phyloP scores from a whole-genome alignment of 2,329 filamentous ascomycete genomes.

The Huntiella omanensis region DNA sequence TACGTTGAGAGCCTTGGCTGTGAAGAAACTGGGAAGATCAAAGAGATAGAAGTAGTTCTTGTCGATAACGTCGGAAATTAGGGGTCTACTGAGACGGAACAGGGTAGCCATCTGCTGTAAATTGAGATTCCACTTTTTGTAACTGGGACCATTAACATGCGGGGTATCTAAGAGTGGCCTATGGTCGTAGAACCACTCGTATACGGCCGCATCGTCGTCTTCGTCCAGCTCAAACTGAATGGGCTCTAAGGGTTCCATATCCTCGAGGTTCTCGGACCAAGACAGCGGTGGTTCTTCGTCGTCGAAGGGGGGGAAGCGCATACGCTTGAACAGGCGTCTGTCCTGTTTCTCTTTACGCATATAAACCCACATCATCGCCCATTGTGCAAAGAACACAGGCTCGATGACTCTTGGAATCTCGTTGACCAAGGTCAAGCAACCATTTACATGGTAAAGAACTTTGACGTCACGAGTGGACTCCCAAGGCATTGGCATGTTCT shows the following conservation, averaged over 20 bases:
- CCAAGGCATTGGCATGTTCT: conserved; percentile 99
- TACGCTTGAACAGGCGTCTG: conserved; percentile 86
- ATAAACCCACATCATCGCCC: conserved; percentile 98
- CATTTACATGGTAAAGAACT: conserved; percentile 95
- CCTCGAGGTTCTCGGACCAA: conserved; percentile 97
- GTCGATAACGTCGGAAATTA: conserved; percentile 82
- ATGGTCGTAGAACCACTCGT: conserved; percentile 97
- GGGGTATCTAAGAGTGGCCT: conserved; percentile 74
- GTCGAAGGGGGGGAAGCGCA: conserved; percentile 97
- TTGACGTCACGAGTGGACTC: conserved; percentile 92
- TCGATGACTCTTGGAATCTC: conserved; percentile 94
- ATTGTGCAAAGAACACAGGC: conserved; percentile 93
- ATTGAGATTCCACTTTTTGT: conserved; percentile 85
- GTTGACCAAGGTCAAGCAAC: conserved; percentile 90
- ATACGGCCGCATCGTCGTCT: conserved; percentile 74
- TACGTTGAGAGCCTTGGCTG: conserved; percentile 91
- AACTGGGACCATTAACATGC: conserved; percentile 91
- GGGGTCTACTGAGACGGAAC: conserved; percentile 75
- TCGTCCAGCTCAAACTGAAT: conserved; percentile 98
- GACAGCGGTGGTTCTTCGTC: conserved; percentile 95
- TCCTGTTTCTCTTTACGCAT: conserved; percentile 98
- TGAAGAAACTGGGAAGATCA: conserved; percentile 83
- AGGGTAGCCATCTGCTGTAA: conserved; percentile 91
- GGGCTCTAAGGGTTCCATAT: conserved; percentile 89
- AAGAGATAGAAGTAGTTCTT: conserved; percentile 98